phyloP scores from a whole-genome alignment of 2,329 filamentous ascomycete species.

The Blastomyces silverae region DNA sequence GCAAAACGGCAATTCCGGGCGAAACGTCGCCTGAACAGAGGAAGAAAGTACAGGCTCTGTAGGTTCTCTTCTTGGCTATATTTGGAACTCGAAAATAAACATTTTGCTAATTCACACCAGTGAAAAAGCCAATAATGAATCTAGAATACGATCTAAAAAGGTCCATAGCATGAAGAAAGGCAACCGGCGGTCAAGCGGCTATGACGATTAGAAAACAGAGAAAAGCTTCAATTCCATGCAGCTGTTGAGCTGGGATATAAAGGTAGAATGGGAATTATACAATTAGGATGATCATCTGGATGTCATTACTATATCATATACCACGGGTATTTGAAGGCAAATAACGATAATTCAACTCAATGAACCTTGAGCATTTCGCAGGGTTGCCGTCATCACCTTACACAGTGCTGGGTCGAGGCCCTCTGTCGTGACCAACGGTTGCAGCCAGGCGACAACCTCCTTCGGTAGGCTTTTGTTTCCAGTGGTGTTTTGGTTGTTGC shows the following conservation, averaged over 20 bases:
- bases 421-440: conserved; percentile 41
- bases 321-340: conserved; percentile 3
- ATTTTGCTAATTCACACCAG: conserved; percentile 28
- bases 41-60: conserved; percentile 51
- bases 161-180: conserved; percentile 56
- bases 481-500: conserved; percentile 34
- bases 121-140: conserved; percentile 53
- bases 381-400: conserved; percentile 44
- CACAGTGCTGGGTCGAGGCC: conserved; percentile 49
- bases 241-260: not conserved
- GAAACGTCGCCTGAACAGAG: conserved; percentile 53
- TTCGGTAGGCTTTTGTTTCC: conserved; percentile 36
- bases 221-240: not conserved
- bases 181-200: conserved; percentile 42
- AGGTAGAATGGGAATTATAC: not conserved
- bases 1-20: conserved; percentile 49
- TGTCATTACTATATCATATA: conserved; percentile 9
- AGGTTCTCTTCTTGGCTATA: conserved; percentile 24
- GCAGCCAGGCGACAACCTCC: conserved; percentile 45
- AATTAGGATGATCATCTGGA: conserved; percentile 5
- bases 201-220: conserved; percentile 29
- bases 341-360: conserved; percentile 15
- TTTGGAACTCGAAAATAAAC: not conserved
- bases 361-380: conserved; percentile 30
- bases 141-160: conserved; percentile 53